Percentiles rank a stretch among this genome's conserved stretches.
phyloP scores from a whole-genome alignment of 164 flowering plant species.

The Piper longum region DNA sequence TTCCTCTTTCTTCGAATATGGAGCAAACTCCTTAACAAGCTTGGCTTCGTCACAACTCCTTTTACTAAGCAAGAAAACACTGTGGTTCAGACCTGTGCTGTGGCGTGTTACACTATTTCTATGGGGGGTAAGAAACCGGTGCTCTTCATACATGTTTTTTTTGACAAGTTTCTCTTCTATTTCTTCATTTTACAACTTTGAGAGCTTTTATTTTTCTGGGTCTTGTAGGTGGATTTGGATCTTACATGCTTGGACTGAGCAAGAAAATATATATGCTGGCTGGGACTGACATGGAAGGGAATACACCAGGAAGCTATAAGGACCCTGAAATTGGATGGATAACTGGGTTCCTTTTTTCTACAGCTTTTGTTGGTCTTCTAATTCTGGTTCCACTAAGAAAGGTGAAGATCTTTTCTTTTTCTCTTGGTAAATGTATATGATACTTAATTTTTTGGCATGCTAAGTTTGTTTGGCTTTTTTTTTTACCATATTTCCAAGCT shows the following conservation, averaged over 20 bases:
- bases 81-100: slow-evolving; percentile 84
- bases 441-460: not conserved
- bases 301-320: slow-evolving; percentile 36
- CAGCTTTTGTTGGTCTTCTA: slow-evolving; percentile 75
- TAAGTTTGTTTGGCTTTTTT: too few relatives aligned
- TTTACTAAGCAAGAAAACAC: slow-evolving; percentile 91
- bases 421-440: not conserved
- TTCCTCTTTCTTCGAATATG: slow-evolving; percentile 55
- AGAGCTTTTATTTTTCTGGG: not conserved
- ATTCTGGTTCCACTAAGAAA: slow-evolving; percentile 81
- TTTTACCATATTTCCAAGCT: not conserved
- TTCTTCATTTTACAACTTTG: not conserved
- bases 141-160: not conserved
- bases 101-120: slow-evolving; percentile 81
- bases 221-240: slow-evolving; percentile 77
- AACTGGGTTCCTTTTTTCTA: slow-evolving; percentile 46
- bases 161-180: not conserved
- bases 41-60: slow-evolving; percentile 41
- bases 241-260: slow-evolving; percentile 69
- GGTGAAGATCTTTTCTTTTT: slow-evolving; percentile 19
- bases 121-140: slow-evolving; percentile 44
- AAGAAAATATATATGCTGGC: slow-evolving; percentile 60
- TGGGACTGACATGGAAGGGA: slow-evolving; percentile 47
- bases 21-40: slow-evolving; percentile 49
- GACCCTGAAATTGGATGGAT: slow-evolving; percentile 87